A percentile compares a stretch with the other conserved stretches of the same genome.
Evolutionary conservation across 305 asterid species (phyloP).

Genomic region (Solanum hybrid): DNA sequence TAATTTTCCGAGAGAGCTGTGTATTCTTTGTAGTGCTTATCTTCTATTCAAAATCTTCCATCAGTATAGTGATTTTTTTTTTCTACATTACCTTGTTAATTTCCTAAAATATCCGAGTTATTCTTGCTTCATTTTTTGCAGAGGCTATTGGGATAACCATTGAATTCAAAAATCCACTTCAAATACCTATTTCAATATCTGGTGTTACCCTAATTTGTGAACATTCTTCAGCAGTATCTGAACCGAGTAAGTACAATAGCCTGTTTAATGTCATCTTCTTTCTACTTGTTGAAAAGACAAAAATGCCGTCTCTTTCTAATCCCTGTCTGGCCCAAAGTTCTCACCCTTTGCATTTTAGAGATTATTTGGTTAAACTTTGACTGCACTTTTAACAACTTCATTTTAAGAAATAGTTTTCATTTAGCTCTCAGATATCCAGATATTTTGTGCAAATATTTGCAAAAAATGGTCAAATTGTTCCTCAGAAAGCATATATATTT

Average conservation of each 20-base stretch:
- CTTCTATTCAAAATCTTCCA: background rate
- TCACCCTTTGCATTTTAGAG: background rate
- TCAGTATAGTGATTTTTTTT: background rate
- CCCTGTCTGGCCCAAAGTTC: background rate
- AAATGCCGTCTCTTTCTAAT: background rate
- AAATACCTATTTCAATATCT: slow-evolving; percentile 78
- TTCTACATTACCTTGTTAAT: slow-evolving; percentile 4
- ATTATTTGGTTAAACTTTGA: background rate
- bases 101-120: slow-evolving; percentile 8
- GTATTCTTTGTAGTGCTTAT: background rate
- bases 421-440: background rate
- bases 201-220: slow-evolving; percentile 69
- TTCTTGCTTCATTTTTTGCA: slow-evolving; percentile 31
- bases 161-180: slow-evolving; percentile 87
- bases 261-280: slow-evolving; percentile 2
- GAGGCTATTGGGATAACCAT: slow-evolving; percentile 79
- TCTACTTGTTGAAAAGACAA: background rate
- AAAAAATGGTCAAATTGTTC: background rate
- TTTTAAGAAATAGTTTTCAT: background rate
- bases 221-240: slow-evolving; percentile 32
- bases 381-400: background rate
- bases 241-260: slow-evolving; percentile 35
- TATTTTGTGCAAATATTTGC: background rate
- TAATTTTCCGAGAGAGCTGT: background rate
- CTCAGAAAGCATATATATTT: background rate